Conservation (phyloP, 2,329 filamentous ascomycete genomes). For the Bipolaris gigantea region DNA sequence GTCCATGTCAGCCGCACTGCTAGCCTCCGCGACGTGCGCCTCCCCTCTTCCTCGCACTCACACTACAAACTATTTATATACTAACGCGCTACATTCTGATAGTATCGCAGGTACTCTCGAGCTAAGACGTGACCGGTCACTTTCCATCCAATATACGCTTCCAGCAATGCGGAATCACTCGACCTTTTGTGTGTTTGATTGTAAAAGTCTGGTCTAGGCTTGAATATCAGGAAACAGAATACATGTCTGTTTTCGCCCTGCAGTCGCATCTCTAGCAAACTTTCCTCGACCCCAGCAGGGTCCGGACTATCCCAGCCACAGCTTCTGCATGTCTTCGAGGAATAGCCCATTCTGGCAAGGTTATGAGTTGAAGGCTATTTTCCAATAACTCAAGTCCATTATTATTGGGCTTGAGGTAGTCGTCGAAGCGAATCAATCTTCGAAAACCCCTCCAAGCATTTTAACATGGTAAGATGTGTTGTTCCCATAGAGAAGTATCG, state of each 20-base stretch:
- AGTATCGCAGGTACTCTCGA: neutral
- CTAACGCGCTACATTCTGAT: neutral
- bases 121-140: neutral
- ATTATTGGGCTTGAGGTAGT: too few relatives aligned
- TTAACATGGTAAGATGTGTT: too few relatives aligned
- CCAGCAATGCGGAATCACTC: neutral
- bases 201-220: too few relatives aligned
- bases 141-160: neutral
- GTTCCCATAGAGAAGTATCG: too few relatives aligned
- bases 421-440: too few relatives aligned
- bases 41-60: neutral
- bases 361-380: too few relatives aligned
- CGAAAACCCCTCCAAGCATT: too few relatives aligned
- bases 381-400: too few relatives aligned
- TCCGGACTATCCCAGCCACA: neutral
- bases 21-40: neutral
- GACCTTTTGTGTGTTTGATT: neutral
- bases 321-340: too few relatives aligned
- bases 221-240: too few relatives aligned
- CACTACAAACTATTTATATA: neutral
- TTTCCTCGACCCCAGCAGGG: neutral
- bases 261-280: neutral
- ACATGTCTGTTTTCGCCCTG: too few relatives aligned
- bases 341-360: too few relatives aligned
- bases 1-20: slow-evolving; percentile 2